These are phyloP conservation scores for Geranium incanum DNA, from an alignment of 441 rosid species.

Conservation along the genomic window DNA sequence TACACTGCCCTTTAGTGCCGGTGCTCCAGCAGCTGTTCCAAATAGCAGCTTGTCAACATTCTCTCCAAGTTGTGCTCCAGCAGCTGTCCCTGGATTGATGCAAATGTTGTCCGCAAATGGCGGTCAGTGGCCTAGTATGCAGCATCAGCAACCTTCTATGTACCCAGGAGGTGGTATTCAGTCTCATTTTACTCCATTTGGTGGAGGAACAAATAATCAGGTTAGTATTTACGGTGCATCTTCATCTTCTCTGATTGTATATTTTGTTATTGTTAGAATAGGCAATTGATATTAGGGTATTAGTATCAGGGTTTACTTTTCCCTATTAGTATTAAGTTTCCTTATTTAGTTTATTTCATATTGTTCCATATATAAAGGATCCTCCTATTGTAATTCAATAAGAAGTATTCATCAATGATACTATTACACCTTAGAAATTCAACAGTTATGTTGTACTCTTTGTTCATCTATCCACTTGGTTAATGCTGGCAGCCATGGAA, in stretches of 20 bases:
- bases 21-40: slow-evolving; percentile 28
- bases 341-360: no score
- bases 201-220: slow-evolving; percentile 50
- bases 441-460: neutral
- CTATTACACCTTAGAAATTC: no score
- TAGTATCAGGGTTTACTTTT: no score
- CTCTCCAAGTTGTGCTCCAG: slow-evolving; percentile 28
- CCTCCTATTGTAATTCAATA: no score
- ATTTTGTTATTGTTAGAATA: neutral
- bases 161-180: slow-evolving; percentile 40
- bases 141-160: slow-evolving; percentile 44
- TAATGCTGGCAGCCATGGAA: slow-evolving; percentile 54
- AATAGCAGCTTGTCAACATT: slow-evolving; percentile 28
- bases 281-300: no score
- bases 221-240: slow-evolving; percentile 26
- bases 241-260: slow-evolving; percentile 9
- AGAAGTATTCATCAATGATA: no score
- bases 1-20: slow-evolving; percentile 22
- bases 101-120: slow-evolving; percentile 29
- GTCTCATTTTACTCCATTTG: slow-evolving; percentile 31
- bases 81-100: slow-evolving; percentile 29
- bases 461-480: slow-evolving; percentile 16
- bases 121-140: slow-evolving; percentile 39
- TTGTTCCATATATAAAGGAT: no score
- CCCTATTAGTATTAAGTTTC: no score